These are phyloP conservation scores for Aspergillus sp. DNA, from an alignment of 2,329 filamentous ascomycete species.

Conservation along the genomic window DNA sequence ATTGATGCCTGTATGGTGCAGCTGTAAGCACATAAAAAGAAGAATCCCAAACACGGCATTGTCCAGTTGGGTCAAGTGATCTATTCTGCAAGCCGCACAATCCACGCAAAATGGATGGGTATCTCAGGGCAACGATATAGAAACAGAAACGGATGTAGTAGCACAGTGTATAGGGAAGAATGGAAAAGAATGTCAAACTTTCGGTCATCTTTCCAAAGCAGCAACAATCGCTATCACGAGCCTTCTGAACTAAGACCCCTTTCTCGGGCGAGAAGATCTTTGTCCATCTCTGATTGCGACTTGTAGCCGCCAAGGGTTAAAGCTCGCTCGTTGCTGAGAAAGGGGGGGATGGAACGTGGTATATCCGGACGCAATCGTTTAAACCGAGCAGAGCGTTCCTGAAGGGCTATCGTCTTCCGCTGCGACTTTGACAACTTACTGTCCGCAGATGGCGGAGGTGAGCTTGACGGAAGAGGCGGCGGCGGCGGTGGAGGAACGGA, in stretches of 20 bases:
- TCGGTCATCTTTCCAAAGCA: neutral
- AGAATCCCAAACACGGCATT: no score
- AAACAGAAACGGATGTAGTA: neutral
- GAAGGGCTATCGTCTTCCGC: slow-evolving; percentile 18
- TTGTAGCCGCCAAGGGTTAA: slow-evolving; percentile 25
- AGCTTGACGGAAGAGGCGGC: slow-evolving; percentile 12
- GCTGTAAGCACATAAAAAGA: neutral
- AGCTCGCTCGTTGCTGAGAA: slow-evolving; percentile 22
- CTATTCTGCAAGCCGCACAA: neutral
- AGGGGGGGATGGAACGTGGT: slow-evolving; percentile 14
- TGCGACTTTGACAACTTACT: slow-evolving; percentile 19
- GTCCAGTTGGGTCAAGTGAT: no score
- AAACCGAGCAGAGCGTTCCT: slow-evolving; percentile 24
- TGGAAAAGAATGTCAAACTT: neutral
- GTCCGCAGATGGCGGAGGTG: slow-evolving; percentile 7
- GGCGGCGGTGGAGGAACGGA: slow-evolving; percentile 15
- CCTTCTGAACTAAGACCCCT: slow-evolving; percentile 9
- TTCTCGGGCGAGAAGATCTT: slow-evolving; percentile 19
- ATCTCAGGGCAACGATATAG: neutral
- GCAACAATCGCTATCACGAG: neutral
- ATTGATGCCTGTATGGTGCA: neutral
- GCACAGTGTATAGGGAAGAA: neutral
- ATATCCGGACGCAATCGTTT: slow-evolving; percentile 24
- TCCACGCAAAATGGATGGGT: neutral
- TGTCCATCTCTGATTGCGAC: slow-evolving; percentile 24